Conservation (phyloP, 352 stramenopile genomes). For the Globisporangium rhizosaccharum region DNA sequence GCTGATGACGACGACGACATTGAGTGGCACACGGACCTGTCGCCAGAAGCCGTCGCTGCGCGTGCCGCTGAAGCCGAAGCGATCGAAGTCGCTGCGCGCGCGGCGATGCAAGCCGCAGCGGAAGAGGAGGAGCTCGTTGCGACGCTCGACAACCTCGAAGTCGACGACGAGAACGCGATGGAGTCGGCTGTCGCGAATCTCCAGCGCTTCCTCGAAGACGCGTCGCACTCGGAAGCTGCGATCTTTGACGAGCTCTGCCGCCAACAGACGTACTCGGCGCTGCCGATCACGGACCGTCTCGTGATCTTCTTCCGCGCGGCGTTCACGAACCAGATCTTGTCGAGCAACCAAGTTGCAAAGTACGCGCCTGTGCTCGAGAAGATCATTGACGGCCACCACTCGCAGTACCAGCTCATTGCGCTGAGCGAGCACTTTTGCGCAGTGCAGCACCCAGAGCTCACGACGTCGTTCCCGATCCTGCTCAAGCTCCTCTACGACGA, state of each 20-base stretch:
- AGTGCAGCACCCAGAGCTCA: conserved; percentile 78
- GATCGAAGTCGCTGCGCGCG: conserved; percentile 70
- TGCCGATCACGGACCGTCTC: conserved; percentile 92
- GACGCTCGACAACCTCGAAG: conserved; percentile 75
- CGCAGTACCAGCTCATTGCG: conserved; percentile 92
- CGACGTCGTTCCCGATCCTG: conserved; percentile 89
- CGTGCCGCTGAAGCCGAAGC: conserved; percentile 77
- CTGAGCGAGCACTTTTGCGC: conserved; percentile 89
- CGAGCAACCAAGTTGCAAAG: conserved; percentile 89
- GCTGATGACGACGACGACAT: conserved; percentile 66
- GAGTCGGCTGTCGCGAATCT: conserved; percentile 67
- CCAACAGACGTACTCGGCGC: conserved; percentile 88
- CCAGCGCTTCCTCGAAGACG: conserved; percentile 43
- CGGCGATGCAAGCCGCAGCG: conserved; percentile 54
- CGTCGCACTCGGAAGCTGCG: conserved; percentile 43
- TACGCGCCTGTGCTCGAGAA: conserved; percentile 84
- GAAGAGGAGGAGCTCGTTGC: conserved; percentile 54
- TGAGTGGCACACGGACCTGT: conserved; percentile 85
- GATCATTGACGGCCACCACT: conserved; percentile 78
- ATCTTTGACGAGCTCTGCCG: conserved; percentile 90
- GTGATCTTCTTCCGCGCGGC: conserved; percentile 92
- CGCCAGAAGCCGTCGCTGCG: conserved; percentile 70
- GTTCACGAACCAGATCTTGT: conserved; percentile 87
- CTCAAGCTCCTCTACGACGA: conserved; percentile 97
- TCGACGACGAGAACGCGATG: conserved; percentile 82